Base-by-base conservation (phyloP, 352 stramenopile species). In the Phytophthora hibernalis region DNA sequence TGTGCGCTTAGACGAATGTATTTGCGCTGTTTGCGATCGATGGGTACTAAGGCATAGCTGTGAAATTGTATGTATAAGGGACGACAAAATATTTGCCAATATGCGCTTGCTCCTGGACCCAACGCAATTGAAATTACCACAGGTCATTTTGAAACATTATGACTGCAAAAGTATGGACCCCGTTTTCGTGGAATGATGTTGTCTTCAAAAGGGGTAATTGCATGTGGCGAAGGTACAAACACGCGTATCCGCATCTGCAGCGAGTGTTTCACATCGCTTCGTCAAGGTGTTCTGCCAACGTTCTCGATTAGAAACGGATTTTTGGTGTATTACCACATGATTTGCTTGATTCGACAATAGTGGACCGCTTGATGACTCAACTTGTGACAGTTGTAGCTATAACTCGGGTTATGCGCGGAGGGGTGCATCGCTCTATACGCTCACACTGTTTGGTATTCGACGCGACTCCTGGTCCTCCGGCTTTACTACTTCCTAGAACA, bases 391-490 rank as follows among this genome's bases (percentile, higher is more conserved):
- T 63, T 16, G 9, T 63, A 2, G 43, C 43, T 3, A 40, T 54
- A 22, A 62, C 26, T 5, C 44, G 31, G 0, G 55, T 55, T 7
- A 55, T 63, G 55, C 31, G 55, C 10, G 55, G 44, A 1, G 44
- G 55, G 5, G 0, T 11, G 0, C 55, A 63, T 42, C 44, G 44
- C 33, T 55, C 44, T 0, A 63, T 51, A 9, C 6, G 55, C 12
- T 63, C 55, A 2, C 55, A 63, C 26, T 55, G 33, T 43, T 55
- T 63, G 55, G 55, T 44, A 0, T 63, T 44, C 16, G 44, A 63
- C 11, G 44, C 31, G 3, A 55, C 55, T 2, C 37, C 52, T 59
- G 52, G n/a, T n/a, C n/a, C n/a, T n/a, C n/a, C n/a, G n/a, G n/a
- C n/a, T n/a, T n/a, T n/a, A n/a, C n/a, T n/a, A n/a, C n/a, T n/a